These are phyloP conservation scores for Lasiosphaeriaceae sp. DNA, from an alignment of 495 filamentous ascomycete genomes.

Conservation along the genomic window DNA sequence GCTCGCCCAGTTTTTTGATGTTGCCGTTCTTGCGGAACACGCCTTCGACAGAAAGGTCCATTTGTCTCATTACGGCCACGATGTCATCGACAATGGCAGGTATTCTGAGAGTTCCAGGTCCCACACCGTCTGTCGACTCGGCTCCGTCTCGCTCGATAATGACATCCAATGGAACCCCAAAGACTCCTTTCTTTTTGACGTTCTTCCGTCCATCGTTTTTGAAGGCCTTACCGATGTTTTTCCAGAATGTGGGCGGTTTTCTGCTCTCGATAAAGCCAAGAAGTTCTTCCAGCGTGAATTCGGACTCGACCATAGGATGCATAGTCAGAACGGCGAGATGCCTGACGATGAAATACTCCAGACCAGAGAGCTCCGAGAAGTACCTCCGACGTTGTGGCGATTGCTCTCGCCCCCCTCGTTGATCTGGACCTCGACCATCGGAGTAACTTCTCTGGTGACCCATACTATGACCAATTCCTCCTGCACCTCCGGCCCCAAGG, in stretches of 20 bases:
- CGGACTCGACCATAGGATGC: conserved; percentile 84
- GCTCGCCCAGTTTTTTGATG: conserved; percentile 81
- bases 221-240: conserved; percentile 95
- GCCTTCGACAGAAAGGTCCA: conserved; percentile 98
- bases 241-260: conserved; percentile 88
- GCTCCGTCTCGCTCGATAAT: conserved; percentile 91
- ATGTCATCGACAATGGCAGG: conserved; percentile 89
- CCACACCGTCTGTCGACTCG: conserved; percentile 93
- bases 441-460: conserved; percentile 79
- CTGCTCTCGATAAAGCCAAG: conserved; percentile 89
- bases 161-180: conserved; percentile 79
- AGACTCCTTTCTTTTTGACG: conserved; percentile 88
- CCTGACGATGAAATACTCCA: conserved; percentile 96
- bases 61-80: conserved; percentile 89
- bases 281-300: conserved; percentile 93
- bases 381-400: conserved; percentile 67
- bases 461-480: conserved; percentile 34
- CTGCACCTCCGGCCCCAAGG: conserved; percentile 32
- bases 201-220: conserved; percentile 73
- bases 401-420: conserved; percentile 42
- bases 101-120: conserved; percentile 82
- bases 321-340: conserved; percentile 93
- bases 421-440: conserved; percentile 53
- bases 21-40: conserved; percentile 99
- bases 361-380: conserved; percentile 91